Evolutionary conservation across 768 basidiomycete species (phyloP).

Genomic region (Lepiota brunneoincarnata): DNA sequence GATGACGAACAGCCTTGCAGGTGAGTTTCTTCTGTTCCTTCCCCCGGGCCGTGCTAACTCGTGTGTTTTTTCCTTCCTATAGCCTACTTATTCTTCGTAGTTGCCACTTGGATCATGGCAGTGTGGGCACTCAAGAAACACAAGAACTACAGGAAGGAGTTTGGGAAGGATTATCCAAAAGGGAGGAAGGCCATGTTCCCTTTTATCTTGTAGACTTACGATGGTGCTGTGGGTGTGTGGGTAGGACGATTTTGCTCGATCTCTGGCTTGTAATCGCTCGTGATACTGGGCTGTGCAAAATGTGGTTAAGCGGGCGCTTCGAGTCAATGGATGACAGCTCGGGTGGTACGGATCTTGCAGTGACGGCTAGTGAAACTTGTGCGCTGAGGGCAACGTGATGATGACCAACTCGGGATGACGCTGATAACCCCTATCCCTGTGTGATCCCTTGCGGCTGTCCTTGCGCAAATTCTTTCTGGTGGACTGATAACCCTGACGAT

Average conservation of each 20-base stretch:
- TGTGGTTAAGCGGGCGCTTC: background rate
- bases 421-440: too few relatives aligned
- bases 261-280: too few relatives aligned
- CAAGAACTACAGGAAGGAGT: constrained; percentile 85
- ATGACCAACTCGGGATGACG: too few relatives aligned
- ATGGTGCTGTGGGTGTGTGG: background rate
- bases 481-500: too few relatives aligned
- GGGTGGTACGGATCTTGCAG: background rate
- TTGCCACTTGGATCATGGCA: constrained; percentile 68
- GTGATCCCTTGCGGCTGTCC: too few relatives aligned
- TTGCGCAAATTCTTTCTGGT: too few relatives aligned
- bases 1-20: constrained; percentile 76
- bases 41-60: background rate
- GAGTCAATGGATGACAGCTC: background rate
- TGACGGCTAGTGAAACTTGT: too few relatives aligned
- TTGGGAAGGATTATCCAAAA: constrained; percentile 80
- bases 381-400: too few relatives aligned
- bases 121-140: constrained; percentile 94
- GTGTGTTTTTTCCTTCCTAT: constrained; percentile 2
- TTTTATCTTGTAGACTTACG: constrained; percentile 47
- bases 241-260: too few relatives aligned
- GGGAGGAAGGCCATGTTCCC: constrained; percentile 79
- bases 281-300: background rate
- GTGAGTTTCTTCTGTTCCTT: constrained; percentile 41
- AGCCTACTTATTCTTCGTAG: constrained; percentile 66